Evolutionary conservation across 148 eudicot genomes (phyloP), one percentile per base, ranked within the genome.

Genomic region (Persicaria tinctoria): DNA sequence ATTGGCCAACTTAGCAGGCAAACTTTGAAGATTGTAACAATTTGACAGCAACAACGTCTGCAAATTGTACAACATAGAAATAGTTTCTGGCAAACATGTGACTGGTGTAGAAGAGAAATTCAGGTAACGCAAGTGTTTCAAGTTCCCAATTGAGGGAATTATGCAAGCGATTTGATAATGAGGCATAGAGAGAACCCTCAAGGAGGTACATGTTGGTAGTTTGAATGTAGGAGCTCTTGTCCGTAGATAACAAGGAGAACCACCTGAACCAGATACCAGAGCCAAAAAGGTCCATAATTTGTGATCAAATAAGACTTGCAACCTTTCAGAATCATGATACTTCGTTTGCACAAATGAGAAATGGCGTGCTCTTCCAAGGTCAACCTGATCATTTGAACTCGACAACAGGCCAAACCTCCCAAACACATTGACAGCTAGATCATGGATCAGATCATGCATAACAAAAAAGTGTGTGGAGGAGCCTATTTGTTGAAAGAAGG

Each of bases 391-490:
- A 17, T 17, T 56, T 56, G 62, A 56, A 56, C 18, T 18, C 62
- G 23, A 56, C 62, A 56, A 4, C 6, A 17, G 10, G 62, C 62
- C 62, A 18, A 56, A 56, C 62, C 62, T 56, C n/a, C 74, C 75
- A 60, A 49, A 38, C 4, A 72, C 72, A 71, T n/a, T 10, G 54
- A 45, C 73, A 46, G 81, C 84, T 53, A 80, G 72, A 54, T 80
- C 82, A 73, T 76, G 78, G 49, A 80, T 76, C 44, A 81, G 48
- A 18, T 73, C 77, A 60, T 82, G 79, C 70, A 79, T 46, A 8
- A 73, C 74, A 69, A 41, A 81, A 38, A 8, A 47, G 0, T 0
- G 0, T 18, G 56, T 48, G 62, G 41, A 32, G 41, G n/a, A 27
- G 70, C 13, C 16, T 5, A 20, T 44, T 10, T 51, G 51, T 45